Evolutionary conservation across 2,329 filamentous ascomycete species (phyloP), one percentile per base, ranked within the genome.

Genomic region (Hawksworthiomyces lignivorus): DNA sequence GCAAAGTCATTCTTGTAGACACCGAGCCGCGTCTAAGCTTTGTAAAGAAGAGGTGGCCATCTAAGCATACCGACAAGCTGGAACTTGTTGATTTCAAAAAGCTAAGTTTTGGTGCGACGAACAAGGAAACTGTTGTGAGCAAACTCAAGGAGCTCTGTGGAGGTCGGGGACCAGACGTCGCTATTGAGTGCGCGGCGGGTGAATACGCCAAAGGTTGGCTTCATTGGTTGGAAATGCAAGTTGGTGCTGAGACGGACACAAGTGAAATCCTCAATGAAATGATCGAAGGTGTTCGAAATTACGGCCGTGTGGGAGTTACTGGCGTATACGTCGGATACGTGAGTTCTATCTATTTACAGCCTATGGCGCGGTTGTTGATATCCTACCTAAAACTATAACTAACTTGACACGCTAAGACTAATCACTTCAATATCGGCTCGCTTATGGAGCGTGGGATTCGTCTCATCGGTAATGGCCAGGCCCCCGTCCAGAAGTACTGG

Each of bases 371-470:
- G n/a, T n/a, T n/a, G n/a, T n/a, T n/a, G n/a, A n/a, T n/a, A n/a
- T n/a, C n/a, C n/a, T n/a, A n/a, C n/a, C n/a, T n/a, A n/a, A n/a
- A n/a, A n/a, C n/a, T n/a, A n/a, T n/a, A n/a, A n/a, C n/a, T n/a
- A n/a, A n/a, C n/a, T n/a, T n/a, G n/a, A n/a, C n/a, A n/a, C n/a
- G n/a, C n/a, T 1, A 48, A 81, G 73, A 86, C 82, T 18, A 88
- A 87, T 62, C 82, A 87, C 60, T 86, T 90, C 69, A 87, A 87
- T 62, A 80, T 90, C 51, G 86, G 87, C 9, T 80, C 84, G 0
- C 57, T 94, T 12, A 94, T 94, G 87, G 79, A 94, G 63, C 80
- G 84, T 24, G 87, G 87, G n/a, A 78, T 94, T 51, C 80, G 84
- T 1, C 73, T 94, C 33, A 88, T 79, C 32, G 76, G 77, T 15